A percentile compares a stretch with the other conserved stretches of the same genome.
phyloP scores from a whole-genome alignment of 495 filamentous ascomycete species.

The Amniculicola lignicola region DNA sequence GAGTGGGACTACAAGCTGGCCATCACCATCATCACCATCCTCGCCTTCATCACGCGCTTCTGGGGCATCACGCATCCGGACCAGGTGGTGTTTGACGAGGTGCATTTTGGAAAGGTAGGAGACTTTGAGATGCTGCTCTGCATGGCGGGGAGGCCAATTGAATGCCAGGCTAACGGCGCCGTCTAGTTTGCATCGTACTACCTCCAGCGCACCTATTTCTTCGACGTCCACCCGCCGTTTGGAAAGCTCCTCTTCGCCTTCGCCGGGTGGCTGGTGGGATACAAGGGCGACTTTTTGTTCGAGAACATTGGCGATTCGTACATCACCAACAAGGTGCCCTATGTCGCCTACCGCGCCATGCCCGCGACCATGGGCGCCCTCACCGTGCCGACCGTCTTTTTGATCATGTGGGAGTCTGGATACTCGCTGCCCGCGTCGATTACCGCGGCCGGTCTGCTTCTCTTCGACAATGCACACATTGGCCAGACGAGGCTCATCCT shows the following conservation, averaged over 20 bases:
- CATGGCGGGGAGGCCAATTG: background rate
- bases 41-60: conserved; percentile 90
- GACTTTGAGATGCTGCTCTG: background rate
- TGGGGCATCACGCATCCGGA: conserved; percentile 92
- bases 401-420: conserved; percentile 99
- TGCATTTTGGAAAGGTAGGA: conserved; percentile 97
- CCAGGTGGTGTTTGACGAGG: conserved; percentile 98
- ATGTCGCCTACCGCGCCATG: conserved; percentile 91
- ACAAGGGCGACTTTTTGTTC: conserved; percentile 95
- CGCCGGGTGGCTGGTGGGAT: conserved; percentile 93
- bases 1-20: conserved; percentile 87
- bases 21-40: conserved; percentile 68
- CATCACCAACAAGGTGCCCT: conserved; percentile 93
- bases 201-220: conserved; percentile 97
- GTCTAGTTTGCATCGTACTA: conserved; percentile 91
- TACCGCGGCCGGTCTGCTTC: conserved; percentile 76
- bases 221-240: conserved; percentile 98
- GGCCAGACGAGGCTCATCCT: conserved; percentile 95
- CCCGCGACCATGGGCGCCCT: conserved; percentile 87
- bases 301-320: conserved; percentile 99
- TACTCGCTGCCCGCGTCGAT: conserved; percentile 93
- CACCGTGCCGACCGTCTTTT: conserved; percentile 88
- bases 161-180: conserved; percentile 6
- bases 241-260: conserved; percentile 87
- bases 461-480: conserved; percentile 98